phyloP scores from a whole-genome alignment of 208 protist species.

The Kentomonas sorsogonicus region DNA sequence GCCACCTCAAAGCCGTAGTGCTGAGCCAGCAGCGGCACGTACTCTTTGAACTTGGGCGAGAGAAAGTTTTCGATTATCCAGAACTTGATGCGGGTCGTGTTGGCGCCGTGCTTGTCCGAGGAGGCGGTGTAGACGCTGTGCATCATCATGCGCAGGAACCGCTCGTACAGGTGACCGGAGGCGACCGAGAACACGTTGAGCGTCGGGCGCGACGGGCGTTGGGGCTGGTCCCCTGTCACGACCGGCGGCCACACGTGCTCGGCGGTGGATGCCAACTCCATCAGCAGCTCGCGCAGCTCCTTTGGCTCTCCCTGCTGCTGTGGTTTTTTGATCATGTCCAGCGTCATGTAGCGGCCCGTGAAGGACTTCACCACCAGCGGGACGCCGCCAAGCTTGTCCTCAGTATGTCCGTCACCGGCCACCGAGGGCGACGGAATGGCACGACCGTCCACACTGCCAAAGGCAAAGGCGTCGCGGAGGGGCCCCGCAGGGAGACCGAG shows the following conservation, averaged over 20 bases:
- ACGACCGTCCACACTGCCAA: slow-evolving; percentile 27
- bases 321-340: slow-evolving; percentile 14
- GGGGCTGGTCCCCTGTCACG: not conserved
- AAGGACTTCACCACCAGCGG: slow-evolving; percentile 59
- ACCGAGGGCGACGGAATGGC: slow-evolving; percentile 2
- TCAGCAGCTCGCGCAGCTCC: slow-evolving; percentile 11
- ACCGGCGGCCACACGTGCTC: slow-evolving; percentile 26
- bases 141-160: slow-evolving; percentile 99
- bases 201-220: slow-evolving; percentile 58
- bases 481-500: slow-evolving; percentile 65
- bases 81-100: slow-evolving; percentile 96
- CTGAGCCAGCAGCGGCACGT: slow-evolving; percentile 83
- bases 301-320: not conserved
- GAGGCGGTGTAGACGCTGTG: slow-evolving; percentile 91
- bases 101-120: slow-evolving; percentile 65
- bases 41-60: slow-evolving; percentile 94
- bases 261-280: slow-evolving; percentile 16
- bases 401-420: not conserved
- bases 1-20: slow-evolving; percentile 92
- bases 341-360: slow-evolving; percentile 24
- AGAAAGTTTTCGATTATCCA: slow-evolving; percentile 98
- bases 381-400: slow-evolving; percentile 20
- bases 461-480: slow-evolving; percentile 48
- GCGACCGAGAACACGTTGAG: slow-evolving; percentile 98
- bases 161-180: slow-evolving; percentile 97